Base-by-base conservation (phyloP, 257 asterid genomes). In the Przewalskia tangutica region DNA sequence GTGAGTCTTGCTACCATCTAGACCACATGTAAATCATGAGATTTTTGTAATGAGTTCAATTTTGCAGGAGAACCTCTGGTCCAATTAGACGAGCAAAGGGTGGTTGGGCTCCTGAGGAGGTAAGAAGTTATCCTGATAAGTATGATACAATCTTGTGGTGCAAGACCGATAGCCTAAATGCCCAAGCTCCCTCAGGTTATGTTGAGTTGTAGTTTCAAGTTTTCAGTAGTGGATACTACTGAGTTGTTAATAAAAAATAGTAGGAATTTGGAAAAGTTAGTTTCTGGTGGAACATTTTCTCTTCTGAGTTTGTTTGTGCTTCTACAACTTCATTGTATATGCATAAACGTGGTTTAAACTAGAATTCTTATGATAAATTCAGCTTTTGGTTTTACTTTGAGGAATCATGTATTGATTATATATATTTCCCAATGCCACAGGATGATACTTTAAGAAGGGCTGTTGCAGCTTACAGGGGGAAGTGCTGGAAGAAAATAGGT, bases 31-130 rank as follows among this genome's bases (percentile, higher is more conserved):
- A 65, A 34, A 14, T 65, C 2, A 65, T 34, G 73, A 65, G 48
- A 32, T 63, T 34, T 6, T 34, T 34, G 3, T 38, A 65, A 34
- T 65, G 73, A 65, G 46, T 65, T 65, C 20, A 34, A 6, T 83
- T 81, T 87, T 86, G 9, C 91, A 94, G 98, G 88, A 90, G 98
- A 90, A 91, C 95, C 77, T 88, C 95, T 6, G 99, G 99, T 66
- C 99, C 99, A 84, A 93, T 95, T 85, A 92, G 99, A 89, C 89
- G 99, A 87, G 97, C 99, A 55, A 95, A 94, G 89, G 98, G 97
- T 78, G 99, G 99, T 63, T 95, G 99, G 99, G 94, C 98, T 46
- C 97, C 97, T 0, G 95, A 93, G 87, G 99, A 94, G 97, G 99
- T 94, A 88, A 85, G 85, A 73, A 7, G 55, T 63, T 77, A 79